Base-by-base conservation (phyloP, 1,284 basidiomycete genomes). In the Boletus calvinii region DNA sequence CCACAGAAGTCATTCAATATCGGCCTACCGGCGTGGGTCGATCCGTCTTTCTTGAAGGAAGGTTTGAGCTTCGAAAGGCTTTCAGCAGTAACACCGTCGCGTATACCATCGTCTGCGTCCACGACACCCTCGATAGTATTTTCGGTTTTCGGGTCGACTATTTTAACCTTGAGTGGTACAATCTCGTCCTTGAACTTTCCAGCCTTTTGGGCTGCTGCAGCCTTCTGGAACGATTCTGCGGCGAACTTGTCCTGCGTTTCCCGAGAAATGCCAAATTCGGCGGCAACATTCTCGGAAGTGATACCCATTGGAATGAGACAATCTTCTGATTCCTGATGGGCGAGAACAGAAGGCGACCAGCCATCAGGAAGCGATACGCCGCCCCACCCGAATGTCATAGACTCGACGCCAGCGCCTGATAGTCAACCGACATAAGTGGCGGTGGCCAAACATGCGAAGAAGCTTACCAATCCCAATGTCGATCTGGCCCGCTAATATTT, bases 231-330 rank as follows among this genome's bases (percentile, higher is more conserved):
- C 10, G 92, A 94, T 55, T 83, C 74, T 39, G 93, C 92, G 9
- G 94, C 87, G 63, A 96, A 97, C 46, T 77, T 80, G 75, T 97
- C 94, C 72, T 96, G 94, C 42, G 72, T 74, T 41, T 76, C 75
- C 51, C 94, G 88, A 39, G 86, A 74, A 66, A 98, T 81, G 59
- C 78, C 75, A 73, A 79, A 94, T 57, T 92, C 80, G 40, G 77
- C 73, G 18, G 94, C 92, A 57, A 98, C 95, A 67, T 98, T 98
- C 77, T 98, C 96, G 22, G 93, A 97, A 46, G 94, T 96, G 74
- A 94, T 88, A 59, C 95, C 94, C 94, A 98, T 98, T 50, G 96
- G 96, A 58, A 96, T 79, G 18, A 96, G 78, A 73, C 95, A 98
- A 78, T 99, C 94, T 55, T 87, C 83, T 2, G 97, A 84, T 65